phyloP scores from a whole-genome alignment of 331 rosid species.

The Pyrus hybrid region DNA sequence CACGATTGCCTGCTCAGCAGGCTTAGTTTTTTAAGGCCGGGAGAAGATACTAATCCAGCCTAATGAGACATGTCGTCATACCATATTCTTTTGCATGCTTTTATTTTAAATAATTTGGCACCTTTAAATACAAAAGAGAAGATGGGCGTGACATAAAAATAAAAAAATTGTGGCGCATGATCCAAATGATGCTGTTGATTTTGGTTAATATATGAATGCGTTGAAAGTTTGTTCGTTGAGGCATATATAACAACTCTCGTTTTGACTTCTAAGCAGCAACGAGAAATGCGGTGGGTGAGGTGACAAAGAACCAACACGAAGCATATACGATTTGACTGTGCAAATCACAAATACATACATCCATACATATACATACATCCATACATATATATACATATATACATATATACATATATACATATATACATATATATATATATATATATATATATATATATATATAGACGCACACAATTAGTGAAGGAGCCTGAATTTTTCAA shows the following conservation, averaged over 20 bases:
- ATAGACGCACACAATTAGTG: neutral
- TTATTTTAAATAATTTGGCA: neutral
- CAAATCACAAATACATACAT: neutral
- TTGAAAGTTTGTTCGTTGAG: constrained; percentile 6
- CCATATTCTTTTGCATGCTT: neutral
- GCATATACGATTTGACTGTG: neutral
- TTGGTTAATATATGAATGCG: neutral
- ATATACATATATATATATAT: too few relatives aligned
- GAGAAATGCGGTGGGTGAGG: neutral
- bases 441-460: too few relatives aligned
- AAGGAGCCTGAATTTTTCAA: too few relatives aligned
- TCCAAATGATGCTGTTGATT: neutral
- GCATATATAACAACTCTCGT: neutral
- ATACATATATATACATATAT: too few relatives aligned
- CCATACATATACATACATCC: too few relatives aligned
- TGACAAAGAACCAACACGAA: neutral
- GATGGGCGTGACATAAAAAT: neutral
- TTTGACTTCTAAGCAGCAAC: neutral
- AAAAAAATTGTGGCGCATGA: neutral
- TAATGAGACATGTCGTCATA: neutral
- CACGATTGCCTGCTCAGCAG: too few relatives aligned
- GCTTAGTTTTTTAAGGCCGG: too few relatives aligned
- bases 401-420: too few relatives aligned
- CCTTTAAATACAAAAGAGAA: neutral
- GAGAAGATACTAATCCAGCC: too few relatives aligned